phyloP scores from a whole-genome alignment of 2,329 filamentous ascomycete species.

The Neonectria punicea region DNA sequence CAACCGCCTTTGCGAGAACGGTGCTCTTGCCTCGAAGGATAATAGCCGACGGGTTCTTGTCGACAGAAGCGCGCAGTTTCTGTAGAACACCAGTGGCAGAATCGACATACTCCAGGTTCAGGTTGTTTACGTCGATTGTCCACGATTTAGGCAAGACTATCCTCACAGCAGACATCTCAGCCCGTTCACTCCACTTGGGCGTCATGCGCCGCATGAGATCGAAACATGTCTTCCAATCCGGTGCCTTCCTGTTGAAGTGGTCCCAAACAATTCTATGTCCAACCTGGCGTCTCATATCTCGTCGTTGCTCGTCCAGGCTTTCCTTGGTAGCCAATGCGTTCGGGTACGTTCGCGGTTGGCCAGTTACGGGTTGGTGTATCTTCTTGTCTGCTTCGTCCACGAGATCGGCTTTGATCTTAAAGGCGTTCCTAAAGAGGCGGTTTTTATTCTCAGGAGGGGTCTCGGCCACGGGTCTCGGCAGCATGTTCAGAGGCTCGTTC shows the following conservation, averaged over 20 bases:
- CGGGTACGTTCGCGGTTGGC: slow-evolving; percentile 44
- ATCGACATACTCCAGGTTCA: slow-evolving; percentile 49
- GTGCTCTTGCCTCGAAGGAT: slow-evolving; percentile 47
- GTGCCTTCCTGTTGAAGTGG: slow-evolving; percentile 41
- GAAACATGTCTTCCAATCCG: slow-evolving; percentile 55
- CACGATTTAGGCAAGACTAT: slow-evolving; percentile 50
- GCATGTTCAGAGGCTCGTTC: slow-evolving; percentile 4
- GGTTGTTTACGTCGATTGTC: slow-evolving; percentile 48
- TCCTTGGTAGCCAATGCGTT: slow-evolving; percentile 34
- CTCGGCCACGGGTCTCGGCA: slow-evolving; percentile 25
- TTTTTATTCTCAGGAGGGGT: slow-evolving; percentile 38
- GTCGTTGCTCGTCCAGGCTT: slow-evolving; percentile 34
- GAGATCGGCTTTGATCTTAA: slow-evolving; percentile 36
- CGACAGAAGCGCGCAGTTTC: slow-evolving; percentile 48
- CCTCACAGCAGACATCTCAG: slow-evolving; percentile 50
- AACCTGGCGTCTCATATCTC: slow-evolving; percentile 49
- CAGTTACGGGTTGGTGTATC: slow-evolving; percentile 43
- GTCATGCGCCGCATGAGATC: slow-evolving; percentile 52
- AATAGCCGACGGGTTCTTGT: slow-evolving; percentile 47
- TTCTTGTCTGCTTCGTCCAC: slow-evolving; percentile 34
- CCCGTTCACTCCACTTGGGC: slow-evolving; percentile 43
- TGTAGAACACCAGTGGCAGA: slow-evolving; percentile 47
- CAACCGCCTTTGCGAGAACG: slow-evolving; percentile 47
- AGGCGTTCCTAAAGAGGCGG: slow-evolving; percentile 44
- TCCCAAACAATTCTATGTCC: slow-evolving; percentile 49